phyloP scores from a whole-genome alignment of 1,284 basidiomycete genomes.

The Trichosporon sp. region DNA sequence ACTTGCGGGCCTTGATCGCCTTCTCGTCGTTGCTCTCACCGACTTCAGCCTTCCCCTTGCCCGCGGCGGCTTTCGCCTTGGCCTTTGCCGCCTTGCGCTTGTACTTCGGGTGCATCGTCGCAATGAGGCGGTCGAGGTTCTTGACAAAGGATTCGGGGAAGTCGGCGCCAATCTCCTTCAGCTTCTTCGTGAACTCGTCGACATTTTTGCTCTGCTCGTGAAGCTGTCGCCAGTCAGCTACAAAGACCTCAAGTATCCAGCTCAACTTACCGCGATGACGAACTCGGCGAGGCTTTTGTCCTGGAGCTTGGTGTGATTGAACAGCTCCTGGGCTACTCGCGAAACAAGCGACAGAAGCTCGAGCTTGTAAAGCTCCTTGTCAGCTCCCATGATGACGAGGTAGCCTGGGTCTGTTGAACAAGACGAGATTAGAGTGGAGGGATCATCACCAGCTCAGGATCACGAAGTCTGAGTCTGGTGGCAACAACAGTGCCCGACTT shows the following conservation, averaged over 20 bases:
- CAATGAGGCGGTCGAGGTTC: slow-evolving; percentile 90
- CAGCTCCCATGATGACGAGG: slow-evolving; percentile 60
- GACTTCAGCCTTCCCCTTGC: slow-evolving; percentile 41
- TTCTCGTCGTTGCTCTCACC: slow-evolving; percentile 61
- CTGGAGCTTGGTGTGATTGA: slow-evolving; percentile 74
- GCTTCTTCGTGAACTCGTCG: slow-evolving; percentile 74
- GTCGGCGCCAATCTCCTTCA: slow-evolving; percentile 77
- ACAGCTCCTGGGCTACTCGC: slow-evolving; percentile 85
- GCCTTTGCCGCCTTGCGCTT: slow-evolving; percentile 69
- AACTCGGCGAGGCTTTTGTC: slow-evolving; percentile 96
- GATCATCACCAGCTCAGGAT: background rate
- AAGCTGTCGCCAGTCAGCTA: slow-evolving; percentile 56
- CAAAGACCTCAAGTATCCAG: too few species aligned
- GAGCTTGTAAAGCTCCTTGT: slow-evolving; percentile 83
- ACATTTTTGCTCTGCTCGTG: slow-evolving; percentile 74
- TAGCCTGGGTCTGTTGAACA: background rate
- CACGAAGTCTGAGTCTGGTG: background rate
- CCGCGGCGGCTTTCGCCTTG: slow-evolving; percentile 44
- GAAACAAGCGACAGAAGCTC: slow-evolving; percentile 86
- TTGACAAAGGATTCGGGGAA: slow-evolving; percentile 88
- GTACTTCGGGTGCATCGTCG: slow-evolving; percentile 94
- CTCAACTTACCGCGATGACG: slow-evolving; percentile 66
- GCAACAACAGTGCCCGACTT: background rate
- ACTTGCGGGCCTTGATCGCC: slow-evolving; percentile 78
- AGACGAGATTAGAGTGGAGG: background rate